phyloP scores from a whole-genome alignment of 1,284 basidiomycete species.

The Apiotrichum montevideense region DNA sequence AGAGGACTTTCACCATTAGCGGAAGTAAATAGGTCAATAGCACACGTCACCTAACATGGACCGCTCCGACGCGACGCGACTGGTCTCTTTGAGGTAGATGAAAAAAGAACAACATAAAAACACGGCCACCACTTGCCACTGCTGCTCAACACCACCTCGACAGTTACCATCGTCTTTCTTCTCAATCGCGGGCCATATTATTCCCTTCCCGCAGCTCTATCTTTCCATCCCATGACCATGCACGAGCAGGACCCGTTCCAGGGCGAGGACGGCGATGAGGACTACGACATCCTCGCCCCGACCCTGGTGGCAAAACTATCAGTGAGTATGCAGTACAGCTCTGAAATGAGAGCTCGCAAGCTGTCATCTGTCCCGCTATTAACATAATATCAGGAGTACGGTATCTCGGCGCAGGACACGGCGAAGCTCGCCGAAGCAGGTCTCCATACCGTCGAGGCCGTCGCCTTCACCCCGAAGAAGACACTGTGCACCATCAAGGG shows the following conservation, averaged over 20 bases:
- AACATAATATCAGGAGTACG: conserved; percentile 59
- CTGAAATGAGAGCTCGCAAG: no score
- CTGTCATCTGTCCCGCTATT: neutral
- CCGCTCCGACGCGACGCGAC: conserved; percentile 5
- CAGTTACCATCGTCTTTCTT: neutral
- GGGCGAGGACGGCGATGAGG: conserved; percentile 52
- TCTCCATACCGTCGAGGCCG: conserved; percentile 87
- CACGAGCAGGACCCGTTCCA: conserved; percentile 38
- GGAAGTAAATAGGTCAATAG: neutral
- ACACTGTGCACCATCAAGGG: conserved; percentile 85
- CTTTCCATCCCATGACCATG: conserved; percentile 3
- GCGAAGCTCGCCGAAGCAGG: conserved; percentile 95
- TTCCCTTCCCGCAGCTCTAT: neutral
- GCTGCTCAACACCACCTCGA: no score
- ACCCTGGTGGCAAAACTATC: conserved; percentile 75
- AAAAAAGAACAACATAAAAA: conserved; percentile 5
- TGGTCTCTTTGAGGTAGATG: neutral
- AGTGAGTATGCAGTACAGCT: conserved; percentile 26
- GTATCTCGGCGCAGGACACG: conserved; percentile 84
- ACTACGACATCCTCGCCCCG: conserved; percentile 61
- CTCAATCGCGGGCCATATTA: neutral
- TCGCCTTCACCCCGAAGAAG: conserved; percentile 98
- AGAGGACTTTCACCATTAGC: neutral
- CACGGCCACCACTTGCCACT: neutral
- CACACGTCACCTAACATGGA: conserved; percentile 5